phyloP scores from a whole-genome alignment of 2,329 filamentous ascomycete species.

The Alternaria viburni region DNA sequence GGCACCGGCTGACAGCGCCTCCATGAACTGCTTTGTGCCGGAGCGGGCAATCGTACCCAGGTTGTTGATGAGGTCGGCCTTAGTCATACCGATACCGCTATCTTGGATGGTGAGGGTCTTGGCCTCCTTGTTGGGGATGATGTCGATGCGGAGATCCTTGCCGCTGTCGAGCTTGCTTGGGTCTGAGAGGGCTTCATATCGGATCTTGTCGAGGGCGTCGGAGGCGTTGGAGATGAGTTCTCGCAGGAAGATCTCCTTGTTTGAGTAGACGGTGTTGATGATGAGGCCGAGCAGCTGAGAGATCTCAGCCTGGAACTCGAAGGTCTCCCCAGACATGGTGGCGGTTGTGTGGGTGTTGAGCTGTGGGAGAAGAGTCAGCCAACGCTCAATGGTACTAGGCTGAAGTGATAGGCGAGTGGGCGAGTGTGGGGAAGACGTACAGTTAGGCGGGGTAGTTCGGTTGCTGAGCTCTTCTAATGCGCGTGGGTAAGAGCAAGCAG shows the following conservation, averaged over 20 bases:
- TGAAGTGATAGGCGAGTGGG: slow-evolving; percentile 8
- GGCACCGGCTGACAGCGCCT: slow-evolving; percentile 95
- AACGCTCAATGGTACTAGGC: slow-evolving; percentile 11
- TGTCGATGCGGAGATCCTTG: slow-evolving; percentile 99
- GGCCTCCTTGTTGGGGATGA: slow-evolving; percentile 95
- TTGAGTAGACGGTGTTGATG: slow-evolving; percentile 99
- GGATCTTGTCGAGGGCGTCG: slow-evolving; percentile 99
- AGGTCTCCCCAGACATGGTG: slow-evolving; percentile 88
- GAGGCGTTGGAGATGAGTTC: slow-evolving; percentile 98
- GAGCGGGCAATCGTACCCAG: slow-evolving; percentile 99
- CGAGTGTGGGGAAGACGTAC: slow-evolving; percentile 19
- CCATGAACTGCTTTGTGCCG: slow-evolving; percentile 99
- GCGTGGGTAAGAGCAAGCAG: slow-evolving; percentile 27
- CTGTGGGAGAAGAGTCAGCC: slow-evolving; percentile 19
- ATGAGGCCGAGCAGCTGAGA: slow-evolving; percentile 99
- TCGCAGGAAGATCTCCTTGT: slow-evolving; percentile 99
- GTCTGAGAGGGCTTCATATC: slow-evolving; percentile 97
- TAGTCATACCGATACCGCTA: slow-evolving; percentile 99
- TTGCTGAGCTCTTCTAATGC: slow-evolving; percentile 27
- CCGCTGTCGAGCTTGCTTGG: slow-evolving; percentile 94
- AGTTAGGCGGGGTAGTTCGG: slow-evolving; percentile 27
- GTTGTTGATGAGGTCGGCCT: slow-evolving; percentile 99
- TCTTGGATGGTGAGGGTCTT: slow-evolving; percentile 98
- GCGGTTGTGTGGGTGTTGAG: slow-evolving; percentile 27
- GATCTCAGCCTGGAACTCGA: slow-evolving; percentile 99